phyloP scores from a whole-genome alignment of 2,329 filamentous ascomycete genomes.

The Metarhizium humberi region DNA sequence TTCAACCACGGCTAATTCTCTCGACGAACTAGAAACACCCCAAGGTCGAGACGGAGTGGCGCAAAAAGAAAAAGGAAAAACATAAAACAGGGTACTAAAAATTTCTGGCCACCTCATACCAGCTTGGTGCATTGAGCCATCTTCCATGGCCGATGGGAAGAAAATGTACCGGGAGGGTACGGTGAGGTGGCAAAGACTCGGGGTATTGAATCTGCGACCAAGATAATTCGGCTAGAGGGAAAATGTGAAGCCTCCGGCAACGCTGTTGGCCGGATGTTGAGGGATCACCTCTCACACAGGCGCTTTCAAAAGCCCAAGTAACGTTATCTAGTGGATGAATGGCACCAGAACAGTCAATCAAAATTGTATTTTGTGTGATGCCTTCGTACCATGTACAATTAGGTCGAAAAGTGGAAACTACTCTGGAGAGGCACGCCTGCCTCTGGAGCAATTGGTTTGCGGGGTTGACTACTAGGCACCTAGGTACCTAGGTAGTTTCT shows the following conservation, averaged over 20 bases:
- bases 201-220: neutral
- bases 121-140: neutral
- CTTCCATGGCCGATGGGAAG: neutral
- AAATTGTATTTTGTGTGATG: neutral
- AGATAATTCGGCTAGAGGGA: neutral
- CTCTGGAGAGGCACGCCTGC: neutral
- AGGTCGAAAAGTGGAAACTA: neutral
- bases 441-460: neutral
- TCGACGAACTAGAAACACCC: neutral
- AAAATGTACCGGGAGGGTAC: neutral
- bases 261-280: neutral
- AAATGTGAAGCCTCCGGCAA: neutral
- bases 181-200: neutral
- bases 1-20: neutral
- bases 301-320: neutral
- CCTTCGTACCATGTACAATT: neutral
- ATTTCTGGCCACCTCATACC: neutral
- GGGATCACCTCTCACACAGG: neutral
- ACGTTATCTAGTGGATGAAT: too few species aligned
- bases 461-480: neutral
- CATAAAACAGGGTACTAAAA: neutral
- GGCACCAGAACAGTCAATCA: too few species aligned
- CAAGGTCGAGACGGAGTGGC: neutral
- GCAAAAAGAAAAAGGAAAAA: neutral
- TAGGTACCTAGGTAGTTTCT: too few species aligned